Evolutionary conservation across 768 basidiomycete genomes (phyloP), one percentile per base, ranked within the genome.

Genomic region (Suillus tomentosus): DNA sequence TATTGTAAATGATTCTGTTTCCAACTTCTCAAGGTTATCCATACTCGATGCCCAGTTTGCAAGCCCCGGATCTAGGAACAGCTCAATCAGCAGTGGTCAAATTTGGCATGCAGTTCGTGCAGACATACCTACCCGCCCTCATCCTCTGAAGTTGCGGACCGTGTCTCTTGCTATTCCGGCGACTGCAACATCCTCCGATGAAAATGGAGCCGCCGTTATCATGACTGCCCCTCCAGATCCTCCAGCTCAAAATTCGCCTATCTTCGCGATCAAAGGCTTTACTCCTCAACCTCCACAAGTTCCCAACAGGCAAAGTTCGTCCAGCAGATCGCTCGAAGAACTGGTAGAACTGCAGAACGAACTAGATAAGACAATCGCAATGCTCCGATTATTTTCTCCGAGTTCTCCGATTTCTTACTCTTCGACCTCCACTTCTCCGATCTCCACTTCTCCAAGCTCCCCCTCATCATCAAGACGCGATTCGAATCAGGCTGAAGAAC

Each of bases 291-390:
- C 54, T 55, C 64, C 47, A 37, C 65, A 45, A 50, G 65, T 64
- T 50, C 39, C 60, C 31, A 24, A 17, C 37, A 40, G 64, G 37
- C 60, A 61, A 39, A 45, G 51, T 53, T 62, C 68, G 24, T 71
- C 73, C 53, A 64, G 71, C 43, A 74, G 72, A 19, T 83, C 85
- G 1, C 74, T 86, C 27, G 81, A 84, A 43, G 79, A 82, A 60
- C 78, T 91, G 40, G 68, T 87, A 50, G 84, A 84, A 27, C 84
- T 88, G 69, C 87, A 89, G 71, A 81, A 73, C 2, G 87, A 90
- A 65, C 78, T 91, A 59, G 89, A 90, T 68, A 78, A 78, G 70
- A 88, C 81, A 63, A 89, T 91, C 60, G 84, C 84, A 36, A 83
- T 81, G 42, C 77, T 91, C 54, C 81, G 79, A 50, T 64, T 84